Conservation (phyloP, 1,284 basidiomycete genomes). For the Pseudozyma tsukubaensis region DNA sequence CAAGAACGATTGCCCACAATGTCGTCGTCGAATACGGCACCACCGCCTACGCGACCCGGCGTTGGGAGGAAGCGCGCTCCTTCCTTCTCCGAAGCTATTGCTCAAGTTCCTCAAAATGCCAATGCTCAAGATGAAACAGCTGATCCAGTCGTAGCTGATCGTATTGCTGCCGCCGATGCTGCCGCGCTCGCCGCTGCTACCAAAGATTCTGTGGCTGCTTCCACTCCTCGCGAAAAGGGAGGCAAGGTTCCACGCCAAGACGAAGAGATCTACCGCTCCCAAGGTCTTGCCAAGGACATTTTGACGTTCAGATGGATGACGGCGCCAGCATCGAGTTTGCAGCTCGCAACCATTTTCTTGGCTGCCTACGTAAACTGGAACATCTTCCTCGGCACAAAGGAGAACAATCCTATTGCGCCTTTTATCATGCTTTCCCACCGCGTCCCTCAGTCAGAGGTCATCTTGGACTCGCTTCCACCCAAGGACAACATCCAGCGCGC, state of each 20-base stretch:
- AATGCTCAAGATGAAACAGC: constrained; percentile 47
- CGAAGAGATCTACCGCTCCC: constrained; percentile 43
- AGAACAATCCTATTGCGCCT: constrained; percentile 80
- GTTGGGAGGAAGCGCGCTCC: constrained; percentile 40
- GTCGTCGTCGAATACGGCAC: constrained; percentile 25
- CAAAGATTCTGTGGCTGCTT: constrained; percentile 31
- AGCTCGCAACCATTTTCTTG: constrained; percentile 78
- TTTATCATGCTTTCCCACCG: constrained; percentile 82
- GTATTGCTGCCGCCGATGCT: constrained; percentile 27
- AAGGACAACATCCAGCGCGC: constrained; percentile 24
- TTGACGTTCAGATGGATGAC: constrained; percentile 63
- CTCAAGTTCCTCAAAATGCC: constrained; percentile 45
- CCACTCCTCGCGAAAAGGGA: constrained; percentile 5
- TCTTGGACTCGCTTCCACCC: constrained; percentile 69
- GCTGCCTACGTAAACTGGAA: constrained; percentile 80
- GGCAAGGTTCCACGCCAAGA: constrained; percentile 19
- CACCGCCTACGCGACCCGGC: constrained; percentile 36
- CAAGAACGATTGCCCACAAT: background rate
- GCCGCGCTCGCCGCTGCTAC: constrained; percentile 13
- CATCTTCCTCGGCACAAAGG: constrained; percentile 71
- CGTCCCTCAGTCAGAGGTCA: constrained; percentile 71
- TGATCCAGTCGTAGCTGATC: constrained; percentile 43
- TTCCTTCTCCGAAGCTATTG: constrained; percentile 47
- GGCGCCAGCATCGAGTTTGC: constrained; percentile 53
- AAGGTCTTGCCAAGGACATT: constrained; percentile 49